Evolutionary conservation across 1,284 basidiomycete species (phyloP).

Genomic region (Phylloporus sp.): DNA sequence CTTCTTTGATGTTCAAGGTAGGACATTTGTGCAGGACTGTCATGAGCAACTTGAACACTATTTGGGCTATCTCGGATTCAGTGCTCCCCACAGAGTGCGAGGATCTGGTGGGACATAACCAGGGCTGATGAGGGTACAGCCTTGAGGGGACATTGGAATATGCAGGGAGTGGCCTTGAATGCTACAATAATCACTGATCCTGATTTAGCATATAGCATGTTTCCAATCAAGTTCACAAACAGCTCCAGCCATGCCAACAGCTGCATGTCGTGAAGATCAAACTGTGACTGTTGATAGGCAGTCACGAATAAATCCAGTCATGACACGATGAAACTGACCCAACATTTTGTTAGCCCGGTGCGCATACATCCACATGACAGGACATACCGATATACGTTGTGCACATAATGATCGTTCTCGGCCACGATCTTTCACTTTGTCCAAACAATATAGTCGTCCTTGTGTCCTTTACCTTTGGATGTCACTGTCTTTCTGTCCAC

Average conservation of each 20-base stretch:
- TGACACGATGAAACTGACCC: slow-evolving; percentile 89
- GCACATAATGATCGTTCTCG: slow-evolving; percentile 74
- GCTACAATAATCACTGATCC: slow-evolving; percentile 81
- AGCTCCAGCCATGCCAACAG: slow-evolving; percentile 84
- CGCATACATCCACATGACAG: neutral
- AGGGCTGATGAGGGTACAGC: slow-evolving; percentile 80
- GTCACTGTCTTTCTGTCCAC: slow-evolving; percentile 44
- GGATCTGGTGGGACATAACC: slow-evolving; percentile 85
- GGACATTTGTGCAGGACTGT: slow-evolving; percentile 87
- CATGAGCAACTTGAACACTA: slow-evolving; percentile 86
- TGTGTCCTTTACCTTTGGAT: slow-evolving; percentile 41
- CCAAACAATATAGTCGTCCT: slow-evolving; percentile 76
- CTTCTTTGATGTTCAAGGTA: slow-evolving; percentile 82
- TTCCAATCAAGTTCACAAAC: slow-evolving; percentile 88
- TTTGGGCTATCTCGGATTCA: slow-evolving; percentile 90
- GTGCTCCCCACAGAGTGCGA: slow-evolving; percentile 86
- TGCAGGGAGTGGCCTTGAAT: slow-evolving; percentile 81
- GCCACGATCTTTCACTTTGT: slow-evolving; percentile 66
- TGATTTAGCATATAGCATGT: slow-evolving; percentile 89
- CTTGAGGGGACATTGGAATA: slow-evolving; percentile 86
- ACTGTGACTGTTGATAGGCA: slow-evolving; percentile 83
- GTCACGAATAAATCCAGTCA: slow-evolving; percentile 94
- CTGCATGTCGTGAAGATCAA: slow-evolving; percentile 79
- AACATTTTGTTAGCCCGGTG: slow-evolving; percentile 17
- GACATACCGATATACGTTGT: slow-evolving; percentile 81